A percentile compares a stretch with the other conserved stretches of the same genome.
Evolutionary conservation across 192 early-diverging fungal genomes (phyloP).

Genomic region (Mortierella antarctica): DNA sequence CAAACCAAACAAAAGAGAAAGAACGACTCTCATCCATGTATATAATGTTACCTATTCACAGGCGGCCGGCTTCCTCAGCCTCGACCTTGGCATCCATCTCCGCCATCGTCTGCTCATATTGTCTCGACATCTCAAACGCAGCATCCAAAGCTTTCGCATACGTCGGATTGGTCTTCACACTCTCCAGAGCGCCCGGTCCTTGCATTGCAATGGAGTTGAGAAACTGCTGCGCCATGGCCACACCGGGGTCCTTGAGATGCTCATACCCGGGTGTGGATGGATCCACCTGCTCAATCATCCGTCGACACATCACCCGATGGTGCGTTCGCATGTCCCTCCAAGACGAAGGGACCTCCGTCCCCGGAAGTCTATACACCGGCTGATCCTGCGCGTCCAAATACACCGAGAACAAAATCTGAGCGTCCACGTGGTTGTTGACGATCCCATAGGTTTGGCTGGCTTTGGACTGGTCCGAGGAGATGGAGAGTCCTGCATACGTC

Average conservation of each 20-base stretch:
- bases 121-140: not conserved
- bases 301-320: not conserved
- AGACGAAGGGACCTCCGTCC: not conserved
- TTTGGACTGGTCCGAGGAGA: not conserved
- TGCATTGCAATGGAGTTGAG: conserved; percentile 6
- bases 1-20: not conserved
- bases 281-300: not conserved
- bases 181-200: conserved; percentile 14
- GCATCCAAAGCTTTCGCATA: not conserved
- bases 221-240: not conserved
- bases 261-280: conserved; percentile 18
- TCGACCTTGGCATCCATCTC: not conserved
- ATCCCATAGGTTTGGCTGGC: not conserved
- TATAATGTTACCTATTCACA: not conserved
- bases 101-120: not conserved
- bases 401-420: not conserved
- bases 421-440: not conserved
- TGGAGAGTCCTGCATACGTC: not conserved
- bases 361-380: not conserved
- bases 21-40: not conserved
- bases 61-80: not conserved
- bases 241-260: conserved; percentile 11
- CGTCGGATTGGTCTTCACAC: not conserved
- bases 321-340: not conserved
- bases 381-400: conserved; percentile 4